A percentile compares a stretch with the other conserved stretches of the same genome.
These are phyloP conservation scores for Cornus kousa DNA, from an alignment of 148 eudicot species.

Conservation along the genomic window DNA sequence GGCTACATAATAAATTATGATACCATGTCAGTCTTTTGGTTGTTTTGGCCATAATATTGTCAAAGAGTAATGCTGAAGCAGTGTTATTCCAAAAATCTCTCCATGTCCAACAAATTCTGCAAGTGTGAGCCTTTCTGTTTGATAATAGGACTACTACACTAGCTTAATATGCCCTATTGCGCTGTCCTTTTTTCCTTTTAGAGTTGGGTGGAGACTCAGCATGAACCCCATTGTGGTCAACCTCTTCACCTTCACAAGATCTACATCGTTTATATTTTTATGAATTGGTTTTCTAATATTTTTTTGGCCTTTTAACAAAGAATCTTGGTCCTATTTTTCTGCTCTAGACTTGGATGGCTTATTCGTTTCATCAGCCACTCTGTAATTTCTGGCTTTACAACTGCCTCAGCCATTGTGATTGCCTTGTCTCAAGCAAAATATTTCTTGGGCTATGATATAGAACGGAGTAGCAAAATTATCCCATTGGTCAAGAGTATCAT, in stretches of 20 bases:
- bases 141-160: no score
- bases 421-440: constrained; percentile 96
- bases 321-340: constrained; percentile 1
- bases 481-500: constrained; percentile 80
- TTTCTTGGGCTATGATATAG: constrained; percentile 84
- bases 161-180: background rate
- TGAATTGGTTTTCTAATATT: background rate
- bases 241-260: constrained; percentile 6
- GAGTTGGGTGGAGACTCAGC: background rate
- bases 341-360: constrained; percentile 90
- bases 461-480: constrained; percentile 77
- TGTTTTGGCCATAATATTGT: background rate
- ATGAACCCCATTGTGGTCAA: constrained; percentile 2
- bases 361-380: constrained; percentile 98
- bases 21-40: background rate
- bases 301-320: background rate
- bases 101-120: no score
- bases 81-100: background rate
- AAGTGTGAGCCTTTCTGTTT: no score
- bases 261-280: background rate
- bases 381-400: constrained; percentile 98
- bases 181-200: background rate
- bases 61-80: background rate
- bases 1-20: background rate
- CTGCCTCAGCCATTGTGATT: constrained; percentile 94